These are phyloP conservation scores for Fragilaria radians DNA, from an alignment of 108 stramenopile species.

Conservation along the genomic window DNA sequence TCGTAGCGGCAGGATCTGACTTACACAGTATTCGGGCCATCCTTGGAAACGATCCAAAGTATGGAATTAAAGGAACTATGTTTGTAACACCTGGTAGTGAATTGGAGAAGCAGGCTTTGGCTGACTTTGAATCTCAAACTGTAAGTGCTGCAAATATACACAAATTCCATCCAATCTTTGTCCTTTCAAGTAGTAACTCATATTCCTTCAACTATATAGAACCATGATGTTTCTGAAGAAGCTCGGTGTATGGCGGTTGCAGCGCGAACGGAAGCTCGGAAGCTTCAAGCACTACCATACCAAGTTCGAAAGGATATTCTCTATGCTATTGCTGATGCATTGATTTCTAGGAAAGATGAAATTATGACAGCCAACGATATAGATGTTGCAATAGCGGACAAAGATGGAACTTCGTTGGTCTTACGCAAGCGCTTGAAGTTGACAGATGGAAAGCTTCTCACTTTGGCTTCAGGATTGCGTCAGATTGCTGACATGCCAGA, in stretches of 20 bases:
- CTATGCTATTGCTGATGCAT: slow-evolving; percentile 65
- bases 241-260: slow-evolving; percentile 55
- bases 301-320: slow-evolving; percentile 74
- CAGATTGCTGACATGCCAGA: slow-evolving; percentile 68
- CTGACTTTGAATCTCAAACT: slow-evolving; percentile 40
- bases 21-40: slow-evolving; percentile 75
- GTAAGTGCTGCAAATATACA: slow-evolving; percentile 12
- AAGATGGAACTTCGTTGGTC: slow-evolving; percentile 52
- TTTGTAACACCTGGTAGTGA: slow-evolving; percentile 70
- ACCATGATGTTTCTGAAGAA: slow-evolving; percentile 50
- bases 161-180: background rate
- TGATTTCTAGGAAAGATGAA: slow-evolving; percentile 52
- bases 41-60: slow-evolving; percentile 29
- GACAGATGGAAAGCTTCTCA: slow-evolving; percentile 81
- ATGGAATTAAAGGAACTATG: slow-evolving; percentile 56
- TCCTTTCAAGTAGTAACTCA: background rate
- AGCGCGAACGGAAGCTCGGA: slow-evolving; percentile 72
- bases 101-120: slow-evolving; percentile 66
- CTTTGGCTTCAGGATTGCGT: slow-evolving; percentile 80
- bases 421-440: slow-evolving; percentile 84
- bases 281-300: slow-evolving; percentile 64
- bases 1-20: slow-evolving; percentile 82
- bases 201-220: background rate
- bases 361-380: slow-evolving; percentile 78
- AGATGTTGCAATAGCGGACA: slow-evolving; percentile 80